Evolutionary conservation across 202 grass and related monocot species (phyloP).

Genomic region (Elaeis oleifera): DNA sequence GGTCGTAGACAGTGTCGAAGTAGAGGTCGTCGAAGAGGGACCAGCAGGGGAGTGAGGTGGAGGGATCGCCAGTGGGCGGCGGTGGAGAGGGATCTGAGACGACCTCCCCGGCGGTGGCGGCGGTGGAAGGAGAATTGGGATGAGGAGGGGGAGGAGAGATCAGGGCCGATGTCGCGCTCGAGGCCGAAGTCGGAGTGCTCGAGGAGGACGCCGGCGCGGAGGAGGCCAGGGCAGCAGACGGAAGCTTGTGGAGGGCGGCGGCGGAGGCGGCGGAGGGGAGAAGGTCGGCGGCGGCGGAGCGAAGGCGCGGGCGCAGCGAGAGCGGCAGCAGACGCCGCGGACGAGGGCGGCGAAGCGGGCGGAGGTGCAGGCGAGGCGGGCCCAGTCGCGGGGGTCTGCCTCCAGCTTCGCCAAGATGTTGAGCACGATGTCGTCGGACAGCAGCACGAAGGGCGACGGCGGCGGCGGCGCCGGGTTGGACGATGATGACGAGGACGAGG

Average conservation of each 20-base stretch:
- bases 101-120: background rate
- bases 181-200: constrained; percentile 80
- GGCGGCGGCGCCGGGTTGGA: background rate
- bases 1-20: constrained; percentile 72
- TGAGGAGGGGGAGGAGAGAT: constrained; percentile 7
- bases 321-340: constrained; percentile 32
- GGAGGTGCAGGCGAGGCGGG: constrained; percentile 61
- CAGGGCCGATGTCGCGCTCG: constrained; percentile 80
- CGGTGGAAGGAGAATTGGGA: background rate
- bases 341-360: constrained; percentile 49
- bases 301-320: constrained; percentile 39
- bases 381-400: constrained; percentile 64
- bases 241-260: constrained; percentile 77
- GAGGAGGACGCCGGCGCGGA: constrained; percentile 64
- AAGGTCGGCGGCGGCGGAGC: constrained; percentile 18
- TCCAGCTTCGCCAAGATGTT: constrained; percentile 67
- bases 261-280: constrained; percentile 15
- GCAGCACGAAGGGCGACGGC: constrained; percentile 8
- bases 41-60: constrained; percentile 23
- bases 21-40: constrained; percentile 89
- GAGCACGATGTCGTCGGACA: constrained; percentile 71
- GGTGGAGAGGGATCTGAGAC: background rate
- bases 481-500: background rate
- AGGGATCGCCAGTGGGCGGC: background rate
- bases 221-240: constrained; percentile 84